Evolutionary conservation across 805 yeast genomes (phyloP), one percentile per base, ranked within the genome.

Genomic region (Babjeviella inositovora): DNA sequence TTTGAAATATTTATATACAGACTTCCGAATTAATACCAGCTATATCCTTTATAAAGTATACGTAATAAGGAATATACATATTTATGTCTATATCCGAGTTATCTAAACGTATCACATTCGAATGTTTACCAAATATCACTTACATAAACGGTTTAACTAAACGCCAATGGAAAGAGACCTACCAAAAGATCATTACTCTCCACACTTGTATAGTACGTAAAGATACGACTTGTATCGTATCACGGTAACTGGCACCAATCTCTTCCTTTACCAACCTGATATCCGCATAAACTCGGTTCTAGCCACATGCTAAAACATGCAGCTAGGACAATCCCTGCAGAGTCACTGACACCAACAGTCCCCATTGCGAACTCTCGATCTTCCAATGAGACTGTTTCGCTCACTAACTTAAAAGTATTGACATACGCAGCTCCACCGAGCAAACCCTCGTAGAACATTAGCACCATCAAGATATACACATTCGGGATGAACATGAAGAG

Each of bases 371-470:
- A 74, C 48, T 80, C 85, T 30, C 87, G 53, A 37, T 75, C 63
- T 8, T 51, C 30, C 24, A 56, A 28, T 0, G 56, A 41, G 2
- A 62, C 50, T 0, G 62, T 50, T 28, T 81, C 92, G 17, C 75
- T 61, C 1, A 85, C 85, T 9, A 67, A 54, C 57, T 76, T 54
- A 38, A 80, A 87, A 0, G 96, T 85, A 41, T 87, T 85, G 25
- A 82, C 90, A 41, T 87, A 87, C 10, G 87, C 69, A 2, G 77
- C 65, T 1, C 98, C 97, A 1, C 97, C 98, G 7, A 87, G 55
- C 11, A 90, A 56, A 0, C 97, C 90, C 41, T 87, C 97, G 45
- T 80, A 87, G 29, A 87, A 65, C 5, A 82, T 62, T 15, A 85
- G 43, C 0, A 59, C 6, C 53, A 81, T 57, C 18, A 84, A 38